Conservation (phyloP, 1,284 basidiomycete genomes). For the Sporisorium graminicola region DNA sequence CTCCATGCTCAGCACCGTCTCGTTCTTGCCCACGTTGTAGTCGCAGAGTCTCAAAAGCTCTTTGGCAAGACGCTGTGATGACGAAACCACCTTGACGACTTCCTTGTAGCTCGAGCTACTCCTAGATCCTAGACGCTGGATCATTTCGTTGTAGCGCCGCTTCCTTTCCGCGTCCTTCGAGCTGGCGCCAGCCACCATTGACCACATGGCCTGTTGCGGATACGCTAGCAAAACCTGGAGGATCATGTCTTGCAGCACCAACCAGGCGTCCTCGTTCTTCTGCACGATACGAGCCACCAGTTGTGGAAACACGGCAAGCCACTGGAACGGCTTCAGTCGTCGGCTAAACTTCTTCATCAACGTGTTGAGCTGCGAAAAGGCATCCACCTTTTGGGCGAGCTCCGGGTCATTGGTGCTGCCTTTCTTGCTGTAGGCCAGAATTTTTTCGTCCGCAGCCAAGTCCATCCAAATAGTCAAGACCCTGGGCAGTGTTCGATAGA, state of each 20-base stretch:
- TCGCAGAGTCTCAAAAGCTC: conserved; percentile 66
- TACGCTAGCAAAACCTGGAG: conserved; percentile 81
- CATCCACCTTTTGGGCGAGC: conserved; percentile 44
- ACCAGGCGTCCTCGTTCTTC: conserved; percentile 78
- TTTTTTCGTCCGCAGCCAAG: conserved; percentile 77
- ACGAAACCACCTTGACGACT: conserved; percentile 51
- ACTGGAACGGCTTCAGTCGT: conserved; percentile 80
- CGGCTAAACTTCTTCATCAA: conserved; percentile 77
- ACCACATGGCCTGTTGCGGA: conserved; percentile 93
- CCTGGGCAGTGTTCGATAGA: conserved; percentile 94
- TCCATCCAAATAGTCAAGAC: conserved; percentile 96
- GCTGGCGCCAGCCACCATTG: conserved; percentile 88
- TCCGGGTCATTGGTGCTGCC: conserved; percentile 28
- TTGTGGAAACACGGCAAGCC: conserved; percentile 96
- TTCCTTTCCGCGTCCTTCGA: conserved; percentile 80
- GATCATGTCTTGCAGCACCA: conserved; percentile 80
- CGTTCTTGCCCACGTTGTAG: conserved; percentile 51
- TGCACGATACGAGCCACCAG: conserved; percentile 95
- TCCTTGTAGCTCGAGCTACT: conserved; percentile 39
- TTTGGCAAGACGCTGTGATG: conserved; percentile 61
- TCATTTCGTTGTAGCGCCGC: conserved; percentile 77
- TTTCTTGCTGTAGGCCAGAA: conserved; percentile 53
- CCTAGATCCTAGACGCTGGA: conserved; percentile 68
- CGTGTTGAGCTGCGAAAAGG: conserved; percentile 60
- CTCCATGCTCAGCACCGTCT: conserved; percentile 52